Evolutionary conservation across 208 protist species (phyloP), one percentile per base, ranked within the genome.

Genomic region (Trypanosoma avium): DNA sequence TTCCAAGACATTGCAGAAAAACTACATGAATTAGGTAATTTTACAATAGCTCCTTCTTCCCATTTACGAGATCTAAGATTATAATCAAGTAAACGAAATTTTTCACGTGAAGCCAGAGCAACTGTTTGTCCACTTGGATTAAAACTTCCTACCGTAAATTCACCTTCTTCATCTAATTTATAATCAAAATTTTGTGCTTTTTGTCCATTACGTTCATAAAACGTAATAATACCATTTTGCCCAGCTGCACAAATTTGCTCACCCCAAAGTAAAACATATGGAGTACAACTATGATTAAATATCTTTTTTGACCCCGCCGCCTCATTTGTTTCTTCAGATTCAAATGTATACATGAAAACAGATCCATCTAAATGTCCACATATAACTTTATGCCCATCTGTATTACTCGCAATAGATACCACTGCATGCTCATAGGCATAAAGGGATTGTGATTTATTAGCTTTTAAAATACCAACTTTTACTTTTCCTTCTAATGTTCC

Each of bases 401-500:
- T 55, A 55, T 63, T 86, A 32, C 76, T 55, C 49, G 74, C 74
- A 56, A 98, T 67, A 40, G 86, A 86, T 12, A 98, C 82, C 36
- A 94, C 93, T 27, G 84, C 69, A 70, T 94, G 87, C 38, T 98
- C 97, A 63, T 97, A 78, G 17, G 75, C 56, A 85, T 97, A 99
- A 36, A 99, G 80, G 2, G 84, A 91, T 55, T 93, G 86, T 3
- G 93, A 88, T 75, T 97, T 98, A 78, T 98, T 98, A 12, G 80
- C 86, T 52, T 94, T 93, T 30, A 98, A 66, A 53, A 95, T 83
- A 9, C 96, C 97, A 27, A 98, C 81, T 67, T 92, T 88, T 36
- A 98, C 92, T 65, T 97, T 97, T 43, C 97, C 97, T 48, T 99
- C 97, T n/a, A 84, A 52, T 13, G 86, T 88, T 43, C 95, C 97